Percentiles rank a stretch among this genome's conserved stretches.
Conservation (phyloP, 176 grass and related monocot species). For the Typha latifolia region DNA sequence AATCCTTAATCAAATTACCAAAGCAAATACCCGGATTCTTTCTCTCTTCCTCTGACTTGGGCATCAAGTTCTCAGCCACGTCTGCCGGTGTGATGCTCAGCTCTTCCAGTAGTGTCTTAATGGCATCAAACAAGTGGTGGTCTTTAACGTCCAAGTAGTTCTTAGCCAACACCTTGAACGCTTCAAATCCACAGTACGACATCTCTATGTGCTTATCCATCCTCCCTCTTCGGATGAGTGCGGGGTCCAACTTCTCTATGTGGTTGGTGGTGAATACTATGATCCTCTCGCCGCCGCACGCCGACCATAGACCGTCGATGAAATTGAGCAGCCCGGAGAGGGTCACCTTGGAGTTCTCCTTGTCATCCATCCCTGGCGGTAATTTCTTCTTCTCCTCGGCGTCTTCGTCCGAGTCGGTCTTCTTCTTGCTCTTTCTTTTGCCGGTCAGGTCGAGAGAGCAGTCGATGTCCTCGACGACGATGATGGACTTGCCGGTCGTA, state of each 20-base stretch:
- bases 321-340: slow-evolving; percentile 40
- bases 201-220: slow-evolving; percentile 8
- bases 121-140: not conserved
- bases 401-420: not conserved
- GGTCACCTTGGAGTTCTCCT: slow-evolving; percentile 15
- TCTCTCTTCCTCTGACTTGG: not conserved
- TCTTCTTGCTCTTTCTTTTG: slow-evolving; percentile 36
- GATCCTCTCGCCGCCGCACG: slow-evolving; percentile 31
- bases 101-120: not conserved
- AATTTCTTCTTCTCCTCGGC: slow-evolving; percentile 5
- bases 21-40: not conserved
- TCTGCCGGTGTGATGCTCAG: not conserved
- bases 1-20: not conserved
- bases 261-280: slow-evolving; percentile 43
- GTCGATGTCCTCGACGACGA: slow-evolving; percentile 95
- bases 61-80: slow-evolving; percentile 10
- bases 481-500: slow-evolving; percentile 47
- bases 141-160: slow-evolving; percentile 1
- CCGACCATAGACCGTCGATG: slow-evolving; percentile 49
- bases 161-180: slow-evolving; percentile 13
- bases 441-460: slow-evolving; percentile 87
- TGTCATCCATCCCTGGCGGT: not conserved
- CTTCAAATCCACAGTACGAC: not conserved
- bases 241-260: not conserved
- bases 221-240: not conserved